These are phyloP conservation scores for Rhizopus sp. DNA, from an alignment of 371 early-diverging fungal genomes.

Conservation along the genomic window DNA sequence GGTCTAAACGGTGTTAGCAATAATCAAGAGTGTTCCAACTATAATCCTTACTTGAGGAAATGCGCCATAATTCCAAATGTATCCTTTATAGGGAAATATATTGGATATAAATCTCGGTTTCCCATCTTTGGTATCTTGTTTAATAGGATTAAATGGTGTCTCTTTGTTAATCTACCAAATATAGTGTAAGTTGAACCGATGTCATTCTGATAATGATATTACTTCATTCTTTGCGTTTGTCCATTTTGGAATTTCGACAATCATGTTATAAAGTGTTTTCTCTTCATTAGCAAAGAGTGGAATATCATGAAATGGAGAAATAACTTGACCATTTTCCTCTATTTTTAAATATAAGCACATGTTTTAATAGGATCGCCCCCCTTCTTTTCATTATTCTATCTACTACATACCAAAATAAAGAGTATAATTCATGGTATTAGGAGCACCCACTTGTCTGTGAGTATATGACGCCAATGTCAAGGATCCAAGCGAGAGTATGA, in stretches of 20 bases:
- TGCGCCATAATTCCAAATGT: conserved; percentile 97
- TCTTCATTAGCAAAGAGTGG: conserved; percentile 82
- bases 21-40: background rate
- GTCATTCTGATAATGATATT: conserved; percentile 5
- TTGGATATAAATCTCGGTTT: conserved; percentile 91
- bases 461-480: background rate
- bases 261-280: conserved; percentile 83
- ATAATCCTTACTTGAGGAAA: conserved; percentile 64
- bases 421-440: conserved; percentile 86
- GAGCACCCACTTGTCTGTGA: conserved; percentile 65
- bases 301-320: conserved; percentile 97
- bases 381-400: conserved; percentile 11
- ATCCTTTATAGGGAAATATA: conserved; percentile 95
- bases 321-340: conserved; percentile 50
- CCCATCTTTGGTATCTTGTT: conserved; percentile 95
- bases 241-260: conserved; percentile 97
- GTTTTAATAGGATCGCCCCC: background rate
- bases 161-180: conserved; percentile 72
- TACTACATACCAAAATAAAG: conserved; percentile 74
- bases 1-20: conserved; percentile 52
- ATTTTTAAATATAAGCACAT: background rate
- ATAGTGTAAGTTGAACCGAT: background rate
- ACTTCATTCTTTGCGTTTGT: conserved; percentile 98
- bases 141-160: conserved; percentile 89
- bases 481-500: background rate